Percentiles rank a stretch among this genome's conserved stretches.
These are phyloP conservation scores for Monosporascus sp. DNA, from an alignment of 2,329 filamentous ascomycete genomes.

Conservation along the genomic window DNA sequence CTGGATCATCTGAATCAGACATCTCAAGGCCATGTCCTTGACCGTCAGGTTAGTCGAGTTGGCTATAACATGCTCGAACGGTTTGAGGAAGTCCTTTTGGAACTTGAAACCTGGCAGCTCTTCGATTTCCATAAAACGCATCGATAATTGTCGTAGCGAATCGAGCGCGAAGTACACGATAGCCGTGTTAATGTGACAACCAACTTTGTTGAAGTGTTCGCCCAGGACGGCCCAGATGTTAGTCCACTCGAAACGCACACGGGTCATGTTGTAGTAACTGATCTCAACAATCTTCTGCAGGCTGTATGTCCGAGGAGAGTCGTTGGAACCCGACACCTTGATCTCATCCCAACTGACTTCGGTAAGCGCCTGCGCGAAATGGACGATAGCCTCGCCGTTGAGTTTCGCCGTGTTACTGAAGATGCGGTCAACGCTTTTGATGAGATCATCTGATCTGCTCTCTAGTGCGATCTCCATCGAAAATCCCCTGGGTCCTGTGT, in stretches of 20 bases:
- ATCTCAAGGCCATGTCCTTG: conserved; percentile 95
- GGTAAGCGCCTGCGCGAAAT: conserved; percentile 86
- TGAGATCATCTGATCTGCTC: conserved; percentile 85
- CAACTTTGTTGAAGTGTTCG: conserved; percentile 96
- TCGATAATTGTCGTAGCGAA: conserved; percentile 88
- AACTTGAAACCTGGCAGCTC: conserved; percentile 99
- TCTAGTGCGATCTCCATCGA: conserved; percentile 82
- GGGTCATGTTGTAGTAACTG: conserved; percentile 99
- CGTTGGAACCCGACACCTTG: conserved; percentile 91
- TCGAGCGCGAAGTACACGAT: conserved; percentile 98
- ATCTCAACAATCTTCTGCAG: conserved; percentile 98
- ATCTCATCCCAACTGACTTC: conserved; percentile 99
- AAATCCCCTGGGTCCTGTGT: conserved; percentile 58
- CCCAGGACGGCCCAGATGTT: conserved; percentile 97
- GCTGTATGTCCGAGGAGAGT: conserved; percentile 93
- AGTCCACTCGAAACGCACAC: conserved; percentile 97
- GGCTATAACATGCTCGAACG: conserved; percentile 94
- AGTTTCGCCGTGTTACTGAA: conserved; percentile 95
- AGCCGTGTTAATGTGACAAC: conserved; percentile 91
- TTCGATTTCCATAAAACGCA: conserved; percentile 98
- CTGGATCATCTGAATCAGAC: conserved; percentile 98
- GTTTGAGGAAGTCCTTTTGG: conserved; percentile 97
- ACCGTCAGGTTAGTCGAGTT: conserved; percentile 89
- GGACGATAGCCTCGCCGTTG: conserved; percentile 88
- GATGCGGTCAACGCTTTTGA: conserved; percentile 89